Conservation (phyloP, 208 protist genomes). For the Kentomonas sorsogonicus region DNA sequence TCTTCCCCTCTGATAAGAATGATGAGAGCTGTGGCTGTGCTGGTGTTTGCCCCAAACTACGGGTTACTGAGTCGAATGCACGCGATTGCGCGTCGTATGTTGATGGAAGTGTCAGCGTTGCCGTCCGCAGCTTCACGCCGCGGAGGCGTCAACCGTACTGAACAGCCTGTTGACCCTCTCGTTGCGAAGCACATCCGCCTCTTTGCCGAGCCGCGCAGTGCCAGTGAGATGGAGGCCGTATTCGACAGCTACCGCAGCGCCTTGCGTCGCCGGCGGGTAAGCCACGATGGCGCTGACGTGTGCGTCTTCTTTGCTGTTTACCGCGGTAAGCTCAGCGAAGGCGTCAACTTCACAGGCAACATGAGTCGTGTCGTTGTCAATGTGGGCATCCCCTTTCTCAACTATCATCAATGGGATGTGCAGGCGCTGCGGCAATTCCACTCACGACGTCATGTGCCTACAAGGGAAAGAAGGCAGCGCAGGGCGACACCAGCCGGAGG, state of each 20-base stretch:
- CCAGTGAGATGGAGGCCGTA: no score
- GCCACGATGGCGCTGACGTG: no score
- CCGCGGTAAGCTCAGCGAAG: conserved; percentile 96
- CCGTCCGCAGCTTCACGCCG: not conserved
- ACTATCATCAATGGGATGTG: no score
- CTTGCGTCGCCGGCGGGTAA: no score
- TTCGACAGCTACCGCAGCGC: no score
- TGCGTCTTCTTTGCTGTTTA: conserved; percentile 95
- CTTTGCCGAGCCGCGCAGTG: no score
- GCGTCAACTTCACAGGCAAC: conserved; percentile 95
- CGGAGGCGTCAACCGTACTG: no score
- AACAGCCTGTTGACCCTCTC: no score
- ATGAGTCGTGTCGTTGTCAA: conserved; percentile 94
- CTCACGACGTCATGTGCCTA: conserved; percentile 83
- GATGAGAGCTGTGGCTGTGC: conserved; percentile 69
- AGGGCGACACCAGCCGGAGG: conserved; percentile 50
- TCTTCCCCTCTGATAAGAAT: no score
- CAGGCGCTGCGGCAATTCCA: conserved; percentile 85
- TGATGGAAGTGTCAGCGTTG: conserved; percentile 3
- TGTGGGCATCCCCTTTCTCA: conserved; percentile 92
- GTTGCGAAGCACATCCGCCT: no score
- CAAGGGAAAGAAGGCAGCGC: conserved; percentile 64
- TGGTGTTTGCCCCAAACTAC: conserved; percentile 93
- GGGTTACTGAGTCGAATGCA: conserved; percentile 26
- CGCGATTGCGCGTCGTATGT: conserved; percentile 13